These are phyloP conservation scores for Neurospora cerealis DNA, from an alignment of 495 filamentous ascomycete genomes.

Conservation along the genomic window DNA sequence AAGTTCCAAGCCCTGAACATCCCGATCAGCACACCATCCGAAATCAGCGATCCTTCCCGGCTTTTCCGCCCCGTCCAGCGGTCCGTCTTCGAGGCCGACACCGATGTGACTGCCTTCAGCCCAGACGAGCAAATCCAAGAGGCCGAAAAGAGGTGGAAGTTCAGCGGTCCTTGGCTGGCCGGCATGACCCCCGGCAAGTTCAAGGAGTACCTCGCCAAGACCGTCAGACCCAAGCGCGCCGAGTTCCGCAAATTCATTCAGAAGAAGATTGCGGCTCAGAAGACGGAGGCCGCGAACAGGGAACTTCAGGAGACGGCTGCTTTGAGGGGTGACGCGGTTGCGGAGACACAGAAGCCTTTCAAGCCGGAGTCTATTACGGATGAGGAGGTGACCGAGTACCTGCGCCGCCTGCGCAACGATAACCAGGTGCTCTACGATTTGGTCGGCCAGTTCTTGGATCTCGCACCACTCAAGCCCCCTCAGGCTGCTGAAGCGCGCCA, in stretches of 20 bases:
- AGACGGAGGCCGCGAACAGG: conserved; percentile 27
- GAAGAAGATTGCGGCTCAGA: conserved; percentile 30
- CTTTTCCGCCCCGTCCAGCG: conserved; percentile 4
- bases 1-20: conserved; percentile 72
- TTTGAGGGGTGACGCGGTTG: conserved; percentile 34
- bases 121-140: conserved; percentile 16
- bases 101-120: conserved; percentile 38
- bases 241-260: conserved; percentile 56
- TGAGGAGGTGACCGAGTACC: conserved; percentile 46
- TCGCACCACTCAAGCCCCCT: conserved; percentile 30
- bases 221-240: conserved; percentile 47
- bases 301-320: conserved; percentile 26
- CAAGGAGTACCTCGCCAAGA: conserved; percentile 47
- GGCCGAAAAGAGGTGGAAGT: conserved; percentile 55
- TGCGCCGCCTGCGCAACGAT: conserved; percentile 50
- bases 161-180: conserved; percentile 71
- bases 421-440: conserved; percentile 33
- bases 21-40: conserved; percentile 42
- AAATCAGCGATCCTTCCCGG: conserved; percentile 11
- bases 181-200: conserved; percentile 69
- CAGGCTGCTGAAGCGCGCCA: not conserved
- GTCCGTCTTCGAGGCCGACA: conserved; percentile 51
- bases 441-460: conserved; percentile 47
- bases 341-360: conserved; percentile 16
- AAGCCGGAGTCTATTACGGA: conserved; percentile 41